Evolutionary conservation across 2,329 filamentous ascomycete species (phyloP).

Genomic region (Beauveria rudraprayagi): DNA sequence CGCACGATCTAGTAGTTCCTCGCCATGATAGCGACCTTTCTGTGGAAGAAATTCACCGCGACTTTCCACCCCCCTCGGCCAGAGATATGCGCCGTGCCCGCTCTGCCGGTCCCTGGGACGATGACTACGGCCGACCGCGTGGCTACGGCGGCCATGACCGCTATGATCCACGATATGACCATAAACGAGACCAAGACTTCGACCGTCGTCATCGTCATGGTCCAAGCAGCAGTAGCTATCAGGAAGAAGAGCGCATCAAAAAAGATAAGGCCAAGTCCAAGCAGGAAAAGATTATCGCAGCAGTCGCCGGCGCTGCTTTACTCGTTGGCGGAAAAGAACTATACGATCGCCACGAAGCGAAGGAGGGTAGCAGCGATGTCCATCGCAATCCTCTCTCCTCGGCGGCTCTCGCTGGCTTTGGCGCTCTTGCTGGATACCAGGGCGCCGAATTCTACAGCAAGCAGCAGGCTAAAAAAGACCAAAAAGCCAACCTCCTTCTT

Average conservation of each 20-base stretch:
- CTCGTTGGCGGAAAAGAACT: conserved; percentile 60
- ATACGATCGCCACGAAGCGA: conserved; percentile 54
- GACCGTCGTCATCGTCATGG: conserved; percentile 38
- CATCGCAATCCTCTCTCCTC: conserved; percentile 52
- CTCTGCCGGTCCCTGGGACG: conserved; percentile 56
- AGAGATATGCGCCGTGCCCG: conserved; percentile 51
- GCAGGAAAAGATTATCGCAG: conserved; percentile 59
- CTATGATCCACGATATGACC: conserved; percentile 28
- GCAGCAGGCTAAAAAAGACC: conserved; percentile 47
- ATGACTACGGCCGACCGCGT: conserved; percentile 36
- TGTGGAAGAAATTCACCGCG: conserved; percentile 74
- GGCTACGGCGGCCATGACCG: conserved; percentile 40
- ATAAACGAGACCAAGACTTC: conserved; percentile 24
- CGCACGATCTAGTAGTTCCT: conserved; percentile 49
- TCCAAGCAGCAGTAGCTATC: conserved; percentile 42
- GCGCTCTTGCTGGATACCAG: conserved; percentile 55
- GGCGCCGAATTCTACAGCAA: conserved; percentile 57
- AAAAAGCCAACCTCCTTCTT: conserved; percentile 44
- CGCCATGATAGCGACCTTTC: conserved; percentile 66
- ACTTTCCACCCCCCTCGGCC: conserved; percentile 66
- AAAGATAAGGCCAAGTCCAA: conserved; percentile 44
- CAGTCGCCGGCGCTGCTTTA: conserved; percentile 55
- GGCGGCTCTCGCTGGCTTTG: conserved; percentile 54
- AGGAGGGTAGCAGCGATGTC: conserved; percentile 39
- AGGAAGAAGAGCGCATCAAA: conserved; percentile 51